phyloP scores from a whole-genome alignment of 352 stramenopile species.

The Hyaloperonospora arabidopsidis region DNA sequence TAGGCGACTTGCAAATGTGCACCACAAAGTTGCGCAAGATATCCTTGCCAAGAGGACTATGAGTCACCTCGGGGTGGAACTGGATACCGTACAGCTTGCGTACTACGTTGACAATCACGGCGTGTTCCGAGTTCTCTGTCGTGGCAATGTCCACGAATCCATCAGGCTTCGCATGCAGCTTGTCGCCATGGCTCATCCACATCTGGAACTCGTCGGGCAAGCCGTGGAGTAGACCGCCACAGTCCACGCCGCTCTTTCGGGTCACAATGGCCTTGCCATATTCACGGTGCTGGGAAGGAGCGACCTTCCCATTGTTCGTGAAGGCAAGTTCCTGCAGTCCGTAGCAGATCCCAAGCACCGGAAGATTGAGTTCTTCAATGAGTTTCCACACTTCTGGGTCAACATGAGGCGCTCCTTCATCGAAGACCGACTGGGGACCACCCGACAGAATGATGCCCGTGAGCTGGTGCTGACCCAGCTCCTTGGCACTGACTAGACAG shows the following conservation, averaged over 20 bases:
- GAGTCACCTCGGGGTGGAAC: slow-evolving; percentile 96
- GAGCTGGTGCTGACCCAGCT: slow-evolving; percentile 90
- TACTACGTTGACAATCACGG: slow-evolving; percentile 90
- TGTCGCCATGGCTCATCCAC: slow-evolving; percentile 99
- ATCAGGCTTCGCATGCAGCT: slow-evolving; percentile 90
- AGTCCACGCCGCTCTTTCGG: slow-evolving; percentile 44
- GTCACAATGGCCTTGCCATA: slow-evolving; percentile 96
- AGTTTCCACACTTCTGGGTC: slow-evolving; percentile 92
- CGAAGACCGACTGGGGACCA: slow-evolving; percentile 95
- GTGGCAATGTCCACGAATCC: slow-evolving; percentile 87
- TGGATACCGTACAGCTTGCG: slow-evolving; percentile 97
- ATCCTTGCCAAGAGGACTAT: slow-evolving; percentile 91
- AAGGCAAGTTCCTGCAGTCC: slow-evolving; percentile 92
- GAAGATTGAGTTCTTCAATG: slow-evolving; percentile 92
- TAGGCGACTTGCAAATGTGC: slow-evolving; percentile 90
- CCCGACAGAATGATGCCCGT: slow-evolving; percentile 97
- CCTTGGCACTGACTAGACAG: slow-evolving; percentile 90
- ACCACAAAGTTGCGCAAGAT: slow-evolving; percentile 98
- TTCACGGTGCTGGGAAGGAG: slow-evolving; percentile 90
- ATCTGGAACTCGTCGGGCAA: slow-evolving; percentile 93
- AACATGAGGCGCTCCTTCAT: slow-evolving; percentile 93
- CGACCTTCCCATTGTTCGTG: slow-evolving; percentile 93
- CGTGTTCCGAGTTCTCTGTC: slow-evolving; percentile 89
- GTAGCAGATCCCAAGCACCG: slow-evolving; percentile 98
- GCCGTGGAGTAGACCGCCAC: slow-evolving; percentile 82